Percentiles rank a stretch among this genome's conserved stretches.
Conservation (phyloP, 345 rosid species). For the Psidium guajava region DNA sequence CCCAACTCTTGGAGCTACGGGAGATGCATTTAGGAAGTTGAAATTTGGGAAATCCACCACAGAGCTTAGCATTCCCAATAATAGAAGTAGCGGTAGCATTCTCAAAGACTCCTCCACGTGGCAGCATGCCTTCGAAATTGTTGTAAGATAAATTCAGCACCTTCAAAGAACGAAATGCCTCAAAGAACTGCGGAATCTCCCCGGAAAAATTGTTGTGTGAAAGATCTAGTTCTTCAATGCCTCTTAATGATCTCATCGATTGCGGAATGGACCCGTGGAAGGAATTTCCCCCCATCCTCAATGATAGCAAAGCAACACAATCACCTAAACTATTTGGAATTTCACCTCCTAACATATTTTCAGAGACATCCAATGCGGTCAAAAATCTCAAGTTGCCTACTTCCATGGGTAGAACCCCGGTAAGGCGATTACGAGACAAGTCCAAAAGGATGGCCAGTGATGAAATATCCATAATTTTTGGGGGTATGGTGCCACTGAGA, state of each 20-base stretch:
- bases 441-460: neutral
- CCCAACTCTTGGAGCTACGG: neutral
- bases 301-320: neutral
- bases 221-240: neutral
- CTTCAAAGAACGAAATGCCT: neutral
- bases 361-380: neutral
- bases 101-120: neutral
- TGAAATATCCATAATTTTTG: neutral
- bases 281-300: neutral
- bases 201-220: neutral
- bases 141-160: conserved; percentile 6
- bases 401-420: neutral
- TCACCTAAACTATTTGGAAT: neutral
- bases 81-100: neutral
- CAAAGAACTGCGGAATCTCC: conserved; percentile 2
- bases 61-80: neutral
- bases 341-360: neutral
- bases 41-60: neutral
- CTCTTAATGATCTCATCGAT: neutral
- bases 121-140: neutral
- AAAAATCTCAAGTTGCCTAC: neutral
- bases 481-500: neutral
- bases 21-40: neutral
- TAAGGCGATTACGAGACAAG: neutral
- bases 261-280: neutral